A percentile compares a stretch with the other conserved stretches of the same genome.
phyloP scores from a whole-genome alignment of 768 basidiomycete species.

The Rhizopogon roseolus region DNA sequence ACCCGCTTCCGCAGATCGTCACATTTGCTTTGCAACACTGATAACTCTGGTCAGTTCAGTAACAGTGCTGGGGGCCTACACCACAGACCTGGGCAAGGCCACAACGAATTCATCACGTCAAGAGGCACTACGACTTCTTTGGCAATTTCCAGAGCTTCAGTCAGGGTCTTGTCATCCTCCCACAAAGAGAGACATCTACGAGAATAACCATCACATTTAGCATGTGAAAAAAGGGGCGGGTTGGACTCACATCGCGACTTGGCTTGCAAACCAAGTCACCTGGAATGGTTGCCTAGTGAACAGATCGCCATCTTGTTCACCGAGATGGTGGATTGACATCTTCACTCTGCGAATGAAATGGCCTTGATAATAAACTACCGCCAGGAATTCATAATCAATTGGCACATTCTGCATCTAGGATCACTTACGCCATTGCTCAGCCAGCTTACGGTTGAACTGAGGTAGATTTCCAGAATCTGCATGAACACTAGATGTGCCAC shows the following conservation, averaged over 20 bases:
- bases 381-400: conserved; percentile 1
- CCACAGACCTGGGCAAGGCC: conserved; percentile 52
- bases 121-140: conserved; percentile 59
- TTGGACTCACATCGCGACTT: conserved; percentile 51
- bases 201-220: background rate
- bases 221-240: conserved; percentile 1
- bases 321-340: conserved; percentile 46
- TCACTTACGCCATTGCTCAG: conserved; percentile 75
- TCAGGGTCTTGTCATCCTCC: conserved; percentile 54
- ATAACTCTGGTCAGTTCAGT: background rate
- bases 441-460: conserved; percentile 65
- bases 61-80: too few species aligned
- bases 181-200: conserved; percentile 61
- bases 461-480: conserved; percentile 43
- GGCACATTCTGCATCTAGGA: background rate
- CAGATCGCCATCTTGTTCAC: conserved; percentile 46
- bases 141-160: conserved; percentile 59
- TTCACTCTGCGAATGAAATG: conserved; percentile 61
- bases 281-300: conserved; percentile 67
- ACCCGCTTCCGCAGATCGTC: conserved; percentile 46
- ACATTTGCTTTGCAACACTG: conserved; percentile 46
- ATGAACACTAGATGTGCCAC: conserved; percentile 36
- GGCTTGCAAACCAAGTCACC: conserved; percentile 67
- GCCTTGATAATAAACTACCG: conserved; percentile 61
- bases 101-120: conserved; percentile 64